A percentile compares a stretch with the other conserved stretches of the same genome.
These are phyloP conservation scores for Penicillium manginii DNA, from an alignment of 495 filamentous ascomycete genomes.

Conservation along the genomic window DNA sequence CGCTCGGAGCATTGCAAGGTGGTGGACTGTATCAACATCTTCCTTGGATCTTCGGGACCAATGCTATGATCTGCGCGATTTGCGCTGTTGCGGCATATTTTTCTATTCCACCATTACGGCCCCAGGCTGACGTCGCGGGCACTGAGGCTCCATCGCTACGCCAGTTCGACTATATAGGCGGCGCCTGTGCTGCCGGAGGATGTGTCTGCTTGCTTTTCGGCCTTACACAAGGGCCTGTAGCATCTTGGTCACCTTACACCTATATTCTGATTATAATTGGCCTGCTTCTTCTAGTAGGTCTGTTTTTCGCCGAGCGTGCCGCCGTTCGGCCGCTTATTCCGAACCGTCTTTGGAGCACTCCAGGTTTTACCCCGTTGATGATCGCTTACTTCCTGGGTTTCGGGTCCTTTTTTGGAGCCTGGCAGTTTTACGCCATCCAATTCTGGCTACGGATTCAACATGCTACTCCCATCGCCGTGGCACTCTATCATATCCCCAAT, in stretches of 20 bases:
- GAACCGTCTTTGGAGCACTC: slow-evolving; percentile 38
- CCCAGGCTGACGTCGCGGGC: slow-evolving; percentile 27
- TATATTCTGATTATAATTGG: slow-evolving; percentile 30
- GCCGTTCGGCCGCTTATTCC: slow-evolving; percentile 35
- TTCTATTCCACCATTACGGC: slow-evolving; percentile 26
- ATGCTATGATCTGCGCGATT: slow-evolving; percentile 28
- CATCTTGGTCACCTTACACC: slow-evolving; percentile 34
- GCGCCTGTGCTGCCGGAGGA: slow-evolving; percentile 27
- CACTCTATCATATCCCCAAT: slow-evolving; percentile 50
- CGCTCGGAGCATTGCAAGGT: slow-evolving; percentile 30
- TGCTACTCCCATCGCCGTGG: slow-evolving; percentile 39
- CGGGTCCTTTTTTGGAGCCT: slow-evolving; percentile 48
- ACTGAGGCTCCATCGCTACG: slow-evolving; percentile 25
- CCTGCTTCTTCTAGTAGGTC: slow-evolving; percentile 20
- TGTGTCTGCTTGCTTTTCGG: slow-evolving; percentile 36
- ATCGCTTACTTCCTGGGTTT: slow-evolving; percentile 53
- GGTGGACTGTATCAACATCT: slow-evolving; percentile 30
- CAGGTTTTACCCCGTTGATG: slow-evolving; percentile 52
- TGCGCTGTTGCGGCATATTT: slow-evolving; percentile 26
- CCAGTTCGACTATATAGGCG: slow-evolving; percentile 34
- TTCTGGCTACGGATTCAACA: slow-evolving; percentile 53
- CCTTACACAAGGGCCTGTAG: slow-evolving; percentile 32
- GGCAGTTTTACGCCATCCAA: slow-evolving; percentile 58
- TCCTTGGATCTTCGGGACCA: slow-evolving; percentile 36
- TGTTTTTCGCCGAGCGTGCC: slow-evolving; percentile 30